phyloP scores from a whole-genome alignment of 1,139 yeast species.

The Magnusiomyces suaveolens region DNA sequence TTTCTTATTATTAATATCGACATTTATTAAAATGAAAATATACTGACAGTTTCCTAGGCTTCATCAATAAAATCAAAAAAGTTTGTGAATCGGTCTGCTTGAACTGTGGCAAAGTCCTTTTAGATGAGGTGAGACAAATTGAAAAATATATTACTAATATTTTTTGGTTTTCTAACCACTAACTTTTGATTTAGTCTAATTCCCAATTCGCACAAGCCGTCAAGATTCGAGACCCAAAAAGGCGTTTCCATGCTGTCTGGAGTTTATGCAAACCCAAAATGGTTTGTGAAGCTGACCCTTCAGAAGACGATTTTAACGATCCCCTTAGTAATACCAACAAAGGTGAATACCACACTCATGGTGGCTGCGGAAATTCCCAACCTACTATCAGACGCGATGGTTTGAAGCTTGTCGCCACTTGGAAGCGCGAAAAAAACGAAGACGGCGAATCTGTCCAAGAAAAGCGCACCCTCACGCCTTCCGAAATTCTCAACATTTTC shows the following conservation, averaged over 20 bases:
- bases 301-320: constrained; percentile 40
- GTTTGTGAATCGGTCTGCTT: constrained; percentile 94
- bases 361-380: constrained; percentile 97
- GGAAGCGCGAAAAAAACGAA: constrained; percentile 76
- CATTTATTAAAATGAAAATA: too few relatives aligned
- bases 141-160: too few relatives aligned
- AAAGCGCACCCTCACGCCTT: constrained; percentile 76
- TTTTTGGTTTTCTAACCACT: neutral
- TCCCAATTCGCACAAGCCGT: constrained; percentile 84
- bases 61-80: constrained; percentile 85
- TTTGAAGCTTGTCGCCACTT: constrained; percentile 88
- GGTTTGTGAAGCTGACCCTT: constrained; percentile 89
- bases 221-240: constrained; percentile 84
- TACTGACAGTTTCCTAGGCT: constrained; percentile 27
- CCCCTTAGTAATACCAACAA: constrained; percentile 33
- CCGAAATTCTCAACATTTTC: constrained; percentile 84
- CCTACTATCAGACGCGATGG: constrained; percentile 96
- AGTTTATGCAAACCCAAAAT: constrained; percentile 78
- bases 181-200: constrained; percentile 30
- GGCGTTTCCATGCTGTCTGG: constrained; percentile 96
- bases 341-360: constrained; percentile 50
- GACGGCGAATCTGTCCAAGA: constrained; percentile 89
- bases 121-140: constrained; percentile 69
- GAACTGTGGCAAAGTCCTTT: constrained; percentile 91
- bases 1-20: too few relatives aligned